Percentiles rank a stretch among this genome's conserved stretches.
Evolutionary conservation across 495 filamentous ascomycete species (phyloP).

Genomic region (Aspergillus olivimuriae): DNA sequence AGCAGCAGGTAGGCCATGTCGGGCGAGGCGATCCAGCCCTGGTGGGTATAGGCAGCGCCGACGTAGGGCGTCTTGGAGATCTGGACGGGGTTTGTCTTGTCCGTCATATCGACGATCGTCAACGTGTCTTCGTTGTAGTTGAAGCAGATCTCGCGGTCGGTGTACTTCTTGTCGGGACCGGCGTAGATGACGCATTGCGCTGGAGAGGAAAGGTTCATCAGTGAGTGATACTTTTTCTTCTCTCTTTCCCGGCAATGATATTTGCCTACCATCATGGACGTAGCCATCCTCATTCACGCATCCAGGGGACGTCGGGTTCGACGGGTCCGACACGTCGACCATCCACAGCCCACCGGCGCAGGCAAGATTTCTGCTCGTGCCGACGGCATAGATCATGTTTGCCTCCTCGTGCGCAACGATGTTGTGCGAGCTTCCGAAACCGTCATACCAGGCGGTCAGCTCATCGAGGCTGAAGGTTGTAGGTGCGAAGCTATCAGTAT

Average conservation of each 20-base stretch:
- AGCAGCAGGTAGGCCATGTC: conserved; percentile 14
- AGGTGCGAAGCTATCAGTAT: conserved; percentile 1
- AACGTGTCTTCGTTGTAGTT: conserved; percentile 19
- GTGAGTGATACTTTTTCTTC: no score
- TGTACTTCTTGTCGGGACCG: conserved; percentile 12
- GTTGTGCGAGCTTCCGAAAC: conserved; percentile 17
- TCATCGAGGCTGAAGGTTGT: conserved; percentile 9
- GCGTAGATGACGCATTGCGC: conserved; percentile 17
- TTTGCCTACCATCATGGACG: conserved; percentile 11
- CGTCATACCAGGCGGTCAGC: conserved; percentile 13
- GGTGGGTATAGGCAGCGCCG: conserved; percentile 15
- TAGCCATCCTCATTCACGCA: conserved; percentile 15
- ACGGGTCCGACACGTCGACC: conserved; percentile 15
- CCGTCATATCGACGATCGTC: conserved; percentile 16
- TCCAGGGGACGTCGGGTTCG: conserved; percentile 11
- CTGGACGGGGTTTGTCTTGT: conserved; percentile 12
- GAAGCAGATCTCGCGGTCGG: conserved; percentile 15
- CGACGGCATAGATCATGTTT: conserved; percentile 16
- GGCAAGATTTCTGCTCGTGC: conserved; percentile 6
- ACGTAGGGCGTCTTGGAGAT: conserved; percentile 17
- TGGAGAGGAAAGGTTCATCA: conserved; percentile 1
- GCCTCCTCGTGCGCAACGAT: conserved; percentile 15
- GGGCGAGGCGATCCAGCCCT: conserved; percentile 12
- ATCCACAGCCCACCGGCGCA: conserved; percentile 16
- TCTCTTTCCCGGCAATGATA: no score